A percentile compares a stretch with the other conserved stretches of the same genome.
Conservation (phyloP, 805 yeast genomes). For the Jamesozyma piceae region DNA sequence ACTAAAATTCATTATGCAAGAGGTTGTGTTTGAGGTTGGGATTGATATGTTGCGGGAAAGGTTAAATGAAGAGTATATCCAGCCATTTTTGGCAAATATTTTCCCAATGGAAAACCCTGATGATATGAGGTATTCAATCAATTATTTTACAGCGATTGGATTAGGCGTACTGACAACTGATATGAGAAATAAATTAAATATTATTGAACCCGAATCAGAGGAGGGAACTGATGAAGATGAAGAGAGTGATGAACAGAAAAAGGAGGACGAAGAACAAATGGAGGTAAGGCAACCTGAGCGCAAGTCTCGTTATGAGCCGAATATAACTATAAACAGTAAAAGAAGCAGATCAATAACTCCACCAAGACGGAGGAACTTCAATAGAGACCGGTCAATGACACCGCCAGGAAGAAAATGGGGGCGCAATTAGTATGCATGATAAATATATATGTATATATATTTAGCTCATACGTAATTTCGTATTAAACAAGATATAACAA, state of each 20-base stretch:
- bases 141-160: slow-evolving; percentile 88
- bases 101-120: slow-evolving; percentile 53
- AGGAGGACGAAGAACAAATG: slow-evolving; percentile 9
- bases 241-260: slow-evolving; percentile 7
- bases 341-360: slow-evolving; percentile 12
- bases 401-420: slow-evolving; percentile 10
- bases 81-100: slow-evolving; percentile 43
- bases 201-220: slow-evolving; percentile 26
- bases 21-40: slow-evolving; percentile 71
- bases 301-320: slow-evolving; percentile 3
- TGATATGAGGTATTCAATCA: slow-evolving; percentile 66
- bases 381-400: slow-evolving; percentile 14
- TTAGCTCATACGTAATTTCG: no score
- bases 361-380: slow-evolving; percentile 6
- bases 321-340: neutral
- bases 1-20: slow-evolving; percentile 71
- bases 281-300: slow-evolving; percentile 1
- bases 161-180: slow-evolving; percentile 73
- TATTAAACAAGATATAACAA: no score
- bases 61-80: slow-evolving; percentile 43
- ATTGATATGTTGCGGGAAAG: slow-evolving; percentile 39
- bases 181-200: slow-evolving; percentile 52
- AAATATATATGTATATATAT: no score
- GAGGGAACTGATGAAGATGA: slow-evolving; percentile 9
- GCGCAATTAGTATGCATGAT: neutral